Base-by-base conservation (phyloP, 306 rosid genomes). In the Begonia peltatifolia region DNA sequence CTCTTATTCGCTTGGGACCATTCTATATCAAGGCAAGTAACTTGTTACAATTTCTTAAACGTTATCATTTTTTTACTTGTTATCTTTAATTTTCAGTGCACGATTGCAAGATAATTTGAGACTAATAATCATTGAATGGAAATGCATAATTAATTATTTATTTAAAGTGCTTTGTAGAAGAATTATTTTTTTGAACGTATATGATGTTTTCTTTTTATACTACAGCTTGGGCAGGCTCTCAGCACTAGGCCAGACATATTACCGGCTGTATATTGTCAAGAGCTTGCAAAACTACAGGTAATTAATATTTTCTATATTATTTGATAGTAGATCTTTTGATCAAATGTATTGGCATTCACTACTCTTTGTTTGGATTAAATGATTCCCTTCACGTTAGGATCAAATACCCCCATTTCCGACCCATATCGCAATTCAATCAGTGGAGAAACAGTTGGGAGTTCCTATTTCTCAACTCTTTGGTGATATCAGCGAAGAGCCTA, bases 171-270 rank as follows among this genome's bases (percentile, higher is more conserved):
- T 30, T 30, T 30, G 38, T 6, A 6, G 3, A 30, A 30, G 38
- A 30, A 30, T 7, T 30, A 3, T 30, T 30, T 30, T 30, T 4
- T 30, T 30, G 1, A 30, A 5, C 38, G 8, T 30, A 30, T 30
- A 30, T 30, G 38, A 30, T 30, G 38, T 30, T 30, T 30, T 30
- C 38, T 71, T 57, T 67, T 62, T 71, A 48, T 68, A 67, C 62
- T 73, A 54, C 94, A 90, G 97, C 95, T 90, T 61, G 95, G 97
- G 47, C 97, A 86, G 74, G 97, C 97, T 55, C 72, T 90, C 70
- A 86, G 97, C 82, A 90, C 97, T 8, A 79, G 97, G 72, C 92
- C 92, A 47, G 97, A 90, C 71, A 75, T 86, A 76, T 60, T 90
- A 54, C 78, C 97, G 61, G 54, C 79, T 16, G 56, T 84, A 57